Base-by-base conservation (phyloP, 192 early-diverging fungal species). In the Coemansia biformis region DNA sequence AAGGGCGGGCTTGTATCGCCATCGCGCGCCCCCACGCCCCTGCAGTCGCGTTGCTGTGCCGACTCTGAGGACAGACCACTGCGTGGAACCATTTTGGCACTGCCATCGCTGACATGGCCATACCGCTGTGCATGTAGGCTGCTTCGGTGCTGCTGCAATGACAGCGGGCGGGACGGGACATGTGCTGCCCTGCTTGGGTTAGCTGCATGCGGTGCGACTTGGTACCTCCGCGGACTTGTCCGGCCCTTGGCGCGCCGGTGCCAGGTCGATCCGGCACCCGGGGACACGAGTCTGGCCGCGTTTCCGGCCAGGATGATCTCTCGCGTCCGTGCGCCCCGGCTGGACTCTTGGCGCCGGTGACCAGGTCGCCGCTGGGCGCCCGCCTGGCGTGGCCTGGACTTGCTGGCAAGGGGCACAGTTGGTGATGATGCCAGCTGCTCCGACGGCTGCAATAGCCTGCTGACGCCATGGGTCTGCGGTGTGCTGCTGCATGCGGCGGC, bases 241-340 rank as follows among this genome's bases (percentile, higher is more conserved):
- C 42, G n/a, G 15, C 42, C 24, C 24, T 44, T 44, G 1, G 8
- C 6, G 16, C 24, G 28, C 6, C 42, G 42, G 42, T 44, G 38
- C 38, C 38, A 40, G 38, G 38, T 40, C 19, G 22, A 18, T 10
- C 38, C 38, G 38, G 19, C 38, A 2, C 38, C 38, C 5, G 38
- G 38, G 12, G 38, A 44, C 10, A 44, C 21, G 6, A 15, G 24
- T 10, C 22, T 40, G 2, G 38, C 38, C 18, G 9, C 24, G 17
- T 48, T 40, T 5, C 48, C 43, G 5, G 48, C 47, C 15, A 65
- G 42, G 19, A 65, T 65, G 17, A 65, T 65, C 21, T 65, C 62
- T 21, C 62, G 62, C 5, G 62, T 65, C 2, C 62, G 62, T 16
- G 18, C 55, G 4, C 62, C 49, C 11, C 62, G 62, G 36, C 54